Conservation (phyloP, 768 basidiomycete genomes). For the Hygrophorus pudorinus region DNA sequence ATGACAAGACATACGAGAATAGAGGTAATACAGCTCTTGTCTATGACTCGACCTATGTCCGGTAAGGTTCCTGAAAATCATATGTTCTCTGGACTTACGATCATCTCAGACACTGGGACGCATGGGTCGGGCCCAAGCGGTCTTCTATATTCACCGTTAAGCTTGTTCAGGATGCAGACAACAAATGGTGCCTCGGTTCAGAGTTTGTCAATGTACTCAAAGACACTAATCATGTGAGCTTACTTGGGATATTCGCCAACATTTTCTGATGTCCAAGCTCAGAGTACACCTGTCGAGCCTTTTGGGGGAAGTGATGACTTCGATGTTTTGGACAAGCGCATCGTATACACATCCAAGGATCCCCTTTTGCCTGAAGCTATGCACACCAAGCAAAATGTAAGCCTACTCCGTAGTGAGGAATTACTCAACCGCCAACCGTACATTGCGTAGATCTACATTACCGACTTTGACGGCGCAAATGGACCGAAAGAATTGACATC, state of each 20-base stretch:
- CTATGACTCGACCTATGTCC: slow-evolving; percentile 56
- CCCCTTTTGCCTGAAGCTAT: slow-evolving; percentile 63
- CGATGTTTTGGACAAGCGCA: slow-evolving; percentile 54
- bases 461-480: slow-evolving; percentile 41
- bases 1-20: slow-evolving; percentile 64
- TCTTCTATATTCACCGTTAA: slow-evolving; percentile 63
- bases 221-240: slow-evolving; percentile 60
- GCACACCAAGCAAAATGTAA: slow-evolving; percentile 86
- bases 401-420: slow-evolving; percentile 6
- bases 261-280: background rate
- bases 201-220: slow-evolving; percentile 51
- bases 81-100: too few relatives aligned
- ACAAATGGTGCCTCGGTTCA: slow-evolving; percentile 43
- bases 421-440: background rate
- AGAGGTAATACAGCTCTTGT: slow-evolving; percentile 65
- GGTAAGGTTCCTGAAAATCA: slow-evolving; percentile 14
- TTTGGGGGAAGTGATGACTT: slow-evolving; percentile 83
- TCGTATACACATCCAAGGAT: slow-evolving; percentile 84
- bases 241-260: slow-evolving; percentile 3
- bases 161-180: slow-evolving; percentile 35
- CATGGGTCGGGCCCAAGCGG: slow-evolving; percentile 65
- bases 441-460: slow-evolving; percentile 51
- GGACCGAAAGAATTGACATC: slow-evolving; percentile 65
- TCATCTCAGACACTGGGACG: slow-evolving; percentile 51
- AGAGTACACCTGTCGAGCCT: slow-evolving; percentile 74